These are phyloP conservation scores for Pseudofabraea citricarpa DNA, from an alignment of 2,329 filamentous ascomycete genomes.

Conservation along the genomic window DNA sequence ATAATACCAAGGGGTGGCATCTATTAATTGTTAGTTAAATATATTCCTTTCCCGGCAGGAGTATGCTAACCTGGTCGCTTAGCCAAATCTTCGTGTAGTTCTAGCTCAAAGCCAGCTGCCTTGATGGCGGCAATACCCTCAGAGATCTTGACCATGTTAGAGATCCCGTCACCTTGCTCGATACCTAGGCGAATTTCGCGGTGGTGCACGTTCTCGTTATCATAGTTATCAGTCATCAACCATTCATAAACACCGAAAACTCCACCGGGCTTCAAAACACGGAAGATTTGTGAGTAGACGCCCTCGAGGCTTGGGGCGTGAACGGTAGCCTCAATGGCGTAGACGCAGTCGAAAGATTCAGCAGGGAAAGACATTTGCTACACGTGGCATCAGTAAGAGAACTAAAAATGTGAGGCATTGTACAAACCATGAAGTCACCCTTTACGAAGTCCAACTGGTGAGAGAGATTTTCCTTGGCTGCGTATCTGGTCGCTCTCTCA, in stretches of 20 bases:
- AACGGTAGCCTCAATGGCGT: conserved; percentile 94
- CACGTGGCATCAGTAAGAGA: conserved; percentile 4
- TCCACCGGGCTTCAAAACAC: conserved; percentile 92
- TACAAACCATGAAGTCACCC: conserved; percentile 84
- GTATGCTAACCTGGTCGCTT: conserved; percentile 49
- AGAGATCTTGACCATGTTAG: conserved; percentile 90
- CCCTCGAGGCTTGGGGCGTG: conserved; percentile 88
- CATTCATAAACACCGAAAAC: conserved; percentile 98
- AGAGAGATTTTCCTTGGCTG: conserved; percentile 73
- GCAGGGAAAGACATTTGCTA: conserved; percentile 93
- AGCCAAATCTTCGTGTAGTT: conserved; percentile 85
- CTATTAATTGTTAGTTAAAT: neutral
- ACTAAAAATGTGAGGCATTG: neutral
- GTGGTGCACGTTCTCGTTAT: conserved; percentile 84
- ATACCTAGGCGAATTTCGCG: conserved; percentile 94
- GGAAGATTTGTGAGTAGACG: conserved; percentile 92
- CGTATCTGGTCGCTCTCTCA: conserved; percentile 84
- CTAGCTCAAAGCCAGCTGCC: conserved; percentile 79
- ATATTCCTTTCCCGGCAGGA: neutral
- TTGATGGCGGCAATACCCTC: conserved; percentile 83
- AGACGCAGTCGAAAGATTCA: conserved; percentile 89
- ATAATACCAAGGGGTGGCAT: conserved; percentile 89
- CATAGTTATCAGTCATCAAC: conserved; percentile 96
- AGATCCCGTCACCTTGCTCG: conserved; percentile 93
- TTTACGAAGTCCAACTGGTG: conserved; percentile 84